Evolutionary conservation across 1,284 basidiomycete genomes (phyloP).

Genomic region (Rhodofomes roseus): DNA sequence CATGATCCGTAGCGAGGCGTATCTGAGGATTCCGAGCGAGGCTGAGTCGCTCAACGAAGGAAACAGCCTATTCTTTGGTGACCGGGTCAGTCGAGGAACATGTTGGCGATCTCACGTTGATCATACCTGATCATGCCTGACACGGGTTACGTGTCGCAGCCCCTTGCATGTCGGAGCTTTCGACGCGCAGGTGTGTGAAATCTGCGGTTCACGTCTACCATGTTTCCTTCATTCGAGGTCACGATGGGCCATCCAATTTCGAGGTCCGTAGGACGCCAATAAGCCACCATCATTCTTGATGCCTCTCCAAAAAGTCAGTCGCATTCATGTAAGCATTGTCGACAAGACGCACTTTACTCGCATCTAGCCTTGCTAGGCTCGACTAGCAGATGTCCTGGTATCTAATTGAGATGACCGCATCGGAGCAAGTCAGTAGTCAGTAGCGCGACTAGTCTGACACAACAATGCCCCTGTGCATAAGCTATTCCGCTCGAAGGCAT

Average conservation of each 20-base stretch:
- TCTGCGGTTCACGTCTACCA: neutral
- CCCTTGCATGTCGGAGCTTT: neutral
- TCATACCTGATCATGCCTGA: neutral
- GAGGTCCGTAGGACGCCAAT: neutral
- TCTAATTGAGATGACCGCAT: no score
- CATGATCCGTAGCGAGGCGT: neutral
- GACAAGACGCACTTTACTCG: neutral
- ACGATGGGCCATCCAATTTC: neutral
- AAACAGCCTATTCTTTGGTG: neutral
- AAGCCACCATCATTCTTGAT: neutral
- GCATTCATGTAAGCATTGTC: neutral
- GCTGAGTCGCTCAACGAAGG: neutral
- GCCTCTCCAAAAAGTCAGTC: no score
- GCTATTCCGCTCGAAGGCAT: no score
- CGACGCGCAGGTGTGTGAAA: neutral
- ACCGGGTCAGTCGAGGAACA: neutral
- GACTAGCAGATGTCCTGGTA: no score
- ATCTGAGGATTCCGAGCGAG: neutral
- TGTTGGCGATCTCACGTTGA: neutral
- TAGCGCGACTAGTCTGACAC: no score
- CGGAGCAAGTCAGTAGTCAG: no score
- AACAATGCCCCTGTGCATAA: no score
- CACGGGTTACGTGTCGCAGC: neutral
- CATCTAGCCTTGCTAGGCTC: neutral
- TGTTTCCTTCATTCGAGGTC: neutral